These are phyloP conservation scores for Lactuca saligna DNA, from an alignment of 129 eudicot genomes.

Conservation along the genomic window DNA sequence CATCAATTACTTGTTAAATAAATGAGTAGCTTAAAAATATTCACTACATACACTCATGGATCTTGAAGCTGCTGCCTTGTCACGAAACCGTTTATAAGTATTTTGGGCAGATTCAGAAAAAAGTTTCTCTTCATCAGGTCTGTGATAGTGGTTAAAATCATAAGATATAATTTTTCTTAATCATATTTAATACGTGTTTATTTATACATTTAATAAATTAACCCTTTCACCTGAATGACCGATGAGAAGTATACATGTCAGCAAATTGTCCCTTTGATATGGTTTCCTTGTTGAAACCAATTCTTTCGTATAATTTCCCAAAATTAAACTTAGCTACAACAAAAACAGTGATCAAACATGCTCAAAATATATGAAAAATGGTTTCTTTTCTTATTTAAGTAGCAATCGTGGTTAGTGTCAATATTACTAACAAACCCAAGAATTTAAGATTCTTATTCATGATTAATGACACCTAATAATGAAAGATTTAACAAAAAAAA, in stretches of 20 bases:
- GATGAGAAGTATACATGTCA: conserved; percentile 67
- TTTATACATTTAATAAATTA: conserved; percentile 3
- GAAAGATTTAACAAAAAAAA: conserved; percentile 1
- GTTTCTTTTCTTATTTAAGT: too few species aligned
- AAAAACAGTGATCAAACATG: conserved; percentile 4
- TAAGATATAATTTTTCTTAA: not conserved
- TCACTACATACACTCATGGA: conserved; percentile 69
- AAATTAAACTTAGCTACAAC: conserved; percentile 63
- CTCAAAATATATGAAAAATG: too few species aligned
- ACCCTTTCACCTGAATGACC: conserved; percentile 68
- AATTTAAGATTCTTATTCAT: too few species aligned
- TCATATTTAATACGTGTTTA: not conserved
- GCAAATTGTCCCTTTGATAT: conserved; percentile 82
- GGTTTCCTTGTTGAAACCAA: conserved; percentile 80
- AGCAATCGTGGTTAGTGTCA: too few species aligned
- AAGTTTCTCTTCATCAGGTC: conserved; percentile 87
- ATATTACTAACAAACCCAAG: too few species aligned
- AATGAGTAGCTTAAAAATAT: not conserved
- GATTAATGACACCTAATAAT: too few species aligned
- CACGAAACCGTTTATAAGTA: conserved; percentile 63
- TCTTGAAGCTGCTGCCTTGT: conserved; percentile 90
- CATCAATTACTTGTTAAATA: not conserved
- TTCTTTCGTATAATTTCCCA: conserved; percentile 63
- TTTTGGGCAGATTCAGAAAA: conserved; percentile 64
- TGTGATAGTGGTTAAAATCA: conserved; percentile 26